phyloP scores from a whole-genome alignment of 495 filamentous ascomycete species.

The Chlorociboria aeruginascens region DNA sequence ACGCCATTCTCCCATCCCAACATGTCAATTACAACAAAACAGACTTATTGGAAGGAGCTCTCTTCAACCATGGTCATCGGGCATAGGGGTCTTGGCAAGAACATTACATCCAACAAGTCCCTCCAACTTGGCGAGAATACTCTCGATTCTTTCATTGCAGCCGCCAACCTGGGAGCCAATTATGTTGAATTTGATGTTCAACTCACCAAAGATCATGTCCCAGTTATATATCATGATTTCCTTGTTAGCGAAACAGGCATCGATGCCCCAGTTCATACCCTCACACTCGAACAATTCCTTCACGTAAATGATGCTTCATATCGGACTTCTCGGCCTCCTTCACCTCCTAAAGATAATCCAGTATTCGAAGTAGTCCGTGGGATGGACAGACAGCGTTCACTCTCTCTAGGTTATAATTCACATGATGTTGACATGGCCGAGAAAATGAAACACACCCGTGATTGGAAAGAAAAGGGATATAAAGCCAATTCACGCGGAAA shows the following conservation, averaged over 20 bases:
- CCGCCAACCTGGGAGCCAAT: conserved; percentile 81
- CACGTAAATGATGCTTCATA: conserved; percentile 47
- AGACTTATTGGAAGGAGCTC: conserved; percentile 92
- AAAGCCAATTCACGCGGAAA: conserved; percentile 90
- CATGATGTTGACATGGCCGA: conserved; percentile 55
- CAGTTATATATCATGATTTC: conserved; percentile 99
- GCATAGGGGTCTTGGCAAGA: conserved; percentile 89
- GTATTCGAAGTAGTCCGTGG: conserved; percentile 12
- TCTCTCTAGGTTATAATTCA: conserved; percentile 16
- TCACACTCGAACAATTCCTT: conserved; percentile 90
- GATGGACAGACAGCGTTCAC: conserved; percentile 17
- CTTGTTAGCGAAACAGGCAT: conserved; percentile 97
- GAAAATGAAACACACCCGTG: conserved; percentile 92
- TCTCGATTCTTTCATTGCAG: conserved; percentile 86
- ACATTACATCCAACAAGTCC: conserved; percentile 65
- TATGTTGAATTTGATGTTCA: conserved; percentile 97
- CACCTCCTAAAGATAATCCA: conserved; percentile 15
- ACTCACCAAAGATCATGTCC: conserved; percentile 95
- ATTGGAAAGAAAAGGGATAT: conserved; percentile 80
- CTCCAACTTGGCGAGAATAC: conserved; percentile 96
- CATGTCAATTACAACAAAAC: conserved; percentile 76
- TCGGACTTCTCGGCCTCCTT: conserved; percentile 13
- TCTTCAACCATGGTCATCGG: conserved; percentile 82
- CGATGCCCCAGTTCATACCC: conserved; percentile 89
- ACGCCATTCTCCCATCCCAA: conserved; percentile 91